Percentiles rank a stretch among this genome's conserved stretches.
These are phyloP conservation scores for Grammothele lineata DNA, from an alignment of 768 basidiomycete species.

Conservation along the genomic window DNA sequence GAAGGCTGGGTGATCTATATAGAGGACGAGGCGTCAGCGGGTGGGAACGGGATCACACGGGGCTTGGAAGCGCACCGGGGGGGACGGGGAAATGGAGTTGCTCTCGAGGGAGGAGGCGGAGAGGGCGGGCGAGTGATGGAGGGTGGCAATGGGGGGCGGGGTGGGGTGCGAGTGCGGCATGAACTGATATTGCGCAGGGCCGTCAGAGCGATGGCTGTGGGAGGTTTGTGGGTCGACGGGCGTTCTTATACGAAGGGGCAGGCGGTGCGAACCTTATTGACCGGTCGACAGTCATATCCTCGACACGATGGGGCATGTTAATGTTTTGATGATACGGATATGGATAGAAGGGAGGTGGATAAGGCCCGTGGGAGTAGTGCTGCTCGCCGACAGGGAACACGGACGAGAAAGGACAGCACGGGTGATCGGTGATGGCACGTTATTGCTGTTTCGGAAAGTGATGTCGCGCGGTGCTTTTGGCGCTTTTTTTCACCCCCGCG, in stretches of 20 bases:
- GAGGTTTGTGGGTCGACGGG: constrained; percentile 15
- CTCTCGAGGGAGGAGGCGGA: constrained; percentile 58
- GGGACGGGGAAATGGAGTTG: constrained; percentile 53
- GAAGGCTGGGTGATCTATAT: constrained; percentile 23
- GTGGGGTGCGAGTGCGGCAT: constrained; percentile 31
- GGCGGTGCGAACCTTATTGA: constrained; percentile 28
- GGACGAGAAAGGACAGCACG: background rate
- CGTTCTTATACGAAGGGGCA: constrained; percentile 26
- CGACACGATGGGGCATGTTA: constrained; percentile 58
- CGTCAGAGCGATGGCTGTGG: constrained; percentile 32
- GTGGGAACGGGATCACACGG: constrained; percentile 32
- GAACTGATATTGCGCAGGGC: constrained; percentile 36
- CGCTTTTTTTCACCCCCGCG: too few relatives aligned
- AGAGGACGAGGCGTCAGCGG: constrained; percentile 33
- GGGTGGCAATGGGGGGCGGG: constrained; percentile 46
- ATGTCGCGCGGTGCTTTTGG: too few relatives aligned
- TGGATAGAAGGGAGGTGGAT: constrained; percentile 17
- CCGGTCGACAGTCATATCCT: constrained; percentile 26
- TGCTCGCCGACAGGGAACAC: constrained; percentile 1
- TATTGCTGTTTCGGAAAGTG: too few relatives aligned
- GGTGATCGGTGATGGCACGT: constrained; percentile 15
- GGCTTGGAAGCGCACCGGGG: constrained; percentile 36
- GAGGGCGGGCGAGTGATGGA: constrained; percentile 56
- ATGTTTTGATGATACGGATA: constrained; percentile 21
- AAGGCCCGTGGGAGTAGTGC: constrained; percentile 16